phyloP scores from a whole-genome alignment of 495 filamentous ascomycete species.

The Aspergillus avenaceus region DNA sequence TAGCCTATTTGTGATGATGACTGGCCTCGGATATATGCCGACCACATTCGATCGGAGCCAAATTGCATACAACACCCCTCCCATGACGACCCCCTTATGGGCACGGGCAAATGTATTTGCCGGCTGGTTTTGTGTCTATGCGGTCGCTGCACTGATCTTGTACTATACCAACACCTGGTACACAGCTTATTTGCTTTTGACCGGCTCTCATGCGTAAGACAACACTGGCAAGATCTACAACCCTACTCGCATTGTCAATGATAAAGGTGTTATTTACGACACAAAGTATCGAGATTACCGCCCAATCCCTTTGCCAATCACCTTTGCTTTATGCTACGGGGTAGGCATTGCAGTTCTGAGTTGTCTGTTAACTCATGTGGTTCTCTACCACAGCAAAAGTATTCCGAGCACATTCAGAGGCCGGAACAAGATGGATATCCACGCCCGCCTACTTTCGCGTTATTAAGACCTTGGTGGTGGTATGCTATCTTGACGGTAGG shows the following conservation, averaged over 20 bases:
- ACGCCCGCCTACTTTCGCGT: slow-evolving; percentile 67
- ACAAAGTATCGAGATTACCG: slow-evolving; percentile 70
- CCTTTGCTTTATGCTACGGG: slow-evolving; percentile 72
- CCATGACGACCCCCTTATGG: slow-evolving; percentile 82
- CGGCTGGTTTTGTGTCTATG: slow-evolving; percentile 77
- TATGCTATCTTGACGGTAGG: slow-evolving; percentile 60
- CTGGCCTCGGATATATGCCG: slow-evolving; percentile 78
- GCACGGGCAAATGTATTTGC: slow-evolving; percentile 82
- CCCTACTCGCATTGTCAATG: slow-evolving; percentile 66
- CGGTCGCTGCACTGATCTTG: slow-evolving; percentile 72
- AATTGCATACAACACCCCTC: slow-evolving; percentile 84
- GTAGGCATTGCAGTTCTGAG: slow-evolving; percentile 75
- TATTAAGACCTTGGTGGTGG: slow-evolving; percentile 74
- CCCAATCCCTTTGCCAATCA: slow-evolving; percentile 73
- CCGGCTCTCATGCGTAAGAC: slow-evolving; percentile 70
- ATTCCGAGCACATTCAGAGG: slow-evolving; percentile 17
- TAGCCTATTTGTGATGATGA: slow-evolving; percentile 71
- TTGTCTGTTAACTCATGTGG: slow-evolving; percentile 29
- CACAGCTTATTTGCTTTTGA: slow-evolving; percentile 73
- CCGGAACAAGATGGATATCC: slow-evolving; percentile 60
- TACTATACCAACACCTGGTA: slow-evolving; percentile 71
- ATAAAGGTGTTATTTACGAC: slow-evolving; percentile 64
- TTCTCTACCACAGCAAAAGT: slow-evolving; percentile 12
- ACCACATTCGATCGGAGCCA: slow-evolving; percentile 91
- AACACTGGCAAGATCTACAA: slow-evolving; percentile 73